Conservation (phyloP, 345 rosid genomes). For the Lagerstroemia speciosa region DNA sequence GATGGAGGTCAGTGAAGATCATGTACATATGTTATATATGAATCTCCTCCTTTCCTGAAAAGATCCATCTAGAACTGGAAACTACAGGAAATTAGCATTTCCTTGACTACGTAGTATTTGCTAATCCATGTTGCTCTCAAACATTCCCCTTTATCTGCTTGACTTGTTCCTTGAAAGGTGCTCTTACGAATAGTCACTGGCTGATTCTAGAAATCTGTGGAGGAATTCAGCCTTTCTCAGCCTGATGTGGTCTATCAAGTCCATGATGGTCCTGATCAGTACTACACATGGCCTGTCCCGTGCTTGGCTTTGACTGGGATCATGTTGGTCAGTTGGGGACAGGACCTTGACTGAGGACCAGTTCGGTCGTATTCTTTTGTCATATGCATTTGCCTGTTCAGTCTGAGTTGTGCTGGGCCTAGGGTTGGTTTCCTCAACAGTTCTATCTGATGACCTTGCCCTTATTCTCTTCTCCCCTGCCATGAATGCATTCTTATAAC, state of each 20-base stretch:
- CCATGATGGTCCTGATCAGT: neutral
- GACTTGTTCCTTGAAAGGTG: neutral
- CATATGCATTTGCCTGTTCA: neutral
- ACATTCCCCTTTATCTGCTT: neutral
- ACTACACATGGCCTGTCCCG: neutral
- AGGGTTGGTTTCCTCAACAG: neutral
- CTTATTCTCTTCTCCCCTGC: neutral
- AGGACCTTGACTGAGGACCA: neutral
- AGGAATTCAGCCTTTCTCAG: neutral
- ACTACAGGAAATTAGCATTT: neutral
- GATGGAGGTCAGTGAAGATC: constrained; percentile 66
- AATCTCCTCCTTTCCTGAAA: neutral
- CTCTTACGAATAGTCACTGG: neutral
- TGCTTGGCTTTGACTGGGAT: neutral
- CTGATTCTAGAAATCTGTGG: neutral
- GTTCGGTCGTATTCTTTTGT: neutral
- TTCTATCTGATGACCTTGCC: too few relatives aligned
- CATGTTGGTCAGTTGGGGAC: neutral
- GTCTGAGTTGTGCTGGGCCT: neutral
- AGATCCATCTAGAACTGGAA: neutral
- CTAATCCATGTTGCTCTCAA: neutral
- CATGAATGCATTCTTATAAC: neutral
- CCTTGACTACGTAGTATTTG: neutral
- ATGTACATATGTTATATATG: neutral
- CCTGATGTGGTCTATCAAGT: neutral